Evolutionary conservation across 1,284 basidiomycete species (phyloP), one percentile per base, ranked within the genome.

Genomic region (Schizopora paradoxa): DNA sequence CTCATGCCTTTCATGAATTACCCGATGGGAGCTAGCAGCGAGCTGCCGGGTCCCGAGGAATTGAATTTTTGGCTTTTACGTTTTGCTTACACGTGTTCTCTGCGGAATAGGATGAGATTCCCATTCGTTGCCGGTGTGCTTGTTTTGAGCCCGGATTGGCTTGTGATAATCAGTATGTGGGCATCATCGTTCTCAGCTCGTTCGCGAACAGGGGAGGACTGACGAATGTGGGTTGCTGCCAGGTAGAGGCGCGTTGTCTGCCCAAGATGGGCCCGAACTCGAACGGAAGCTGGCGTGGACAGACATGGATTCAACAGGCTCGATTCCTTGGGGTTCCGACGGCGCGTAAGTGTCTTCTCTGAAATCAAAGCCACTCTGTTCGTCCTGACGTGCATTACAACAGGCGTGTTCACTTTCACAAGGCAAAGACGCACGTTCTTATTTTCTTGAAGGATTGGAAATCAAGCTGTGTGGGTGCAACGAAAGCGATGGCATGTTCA

Each of bases 121-220:
- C 47, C 38, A 13, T 18, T 41, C 26, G 36, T 53, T 21, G 51
- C 38, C 25, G 35, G 41, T 16, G 37, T 47, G n/a, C 39, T 51
- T 21, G 34, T 51, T 21, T 44, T 49, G 26, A 43, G 36, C 31
- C 27, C 40, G 26, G 39, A 45, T 28, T 43, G 50, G 51, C 40
- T 51, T 16, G 35, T 46, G 23, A 48, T 56, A n/a, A 37, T 39
- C 1, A 45, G 48, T 49, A 34, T 19, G 48, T 49, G 26, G 11
- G 40, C 19, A 4, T 21, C 8, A 39, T 25, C 8, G 34, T 23
- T 29, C 13, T 31, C 40, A 16, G 16, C 22, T 25, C 5, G 35
- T 35, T 8, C 19, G 39, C 39, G 19, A 28, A 10, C 5, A 26
- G 16, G 19, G 33, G 41, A 4, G 5, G n/a, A n/a, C 8, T 36